Evolutionary conservation across 1,284 basidiomycete genomes (phyloP).

Genomic region (Ustilago bromivora): DNA sequence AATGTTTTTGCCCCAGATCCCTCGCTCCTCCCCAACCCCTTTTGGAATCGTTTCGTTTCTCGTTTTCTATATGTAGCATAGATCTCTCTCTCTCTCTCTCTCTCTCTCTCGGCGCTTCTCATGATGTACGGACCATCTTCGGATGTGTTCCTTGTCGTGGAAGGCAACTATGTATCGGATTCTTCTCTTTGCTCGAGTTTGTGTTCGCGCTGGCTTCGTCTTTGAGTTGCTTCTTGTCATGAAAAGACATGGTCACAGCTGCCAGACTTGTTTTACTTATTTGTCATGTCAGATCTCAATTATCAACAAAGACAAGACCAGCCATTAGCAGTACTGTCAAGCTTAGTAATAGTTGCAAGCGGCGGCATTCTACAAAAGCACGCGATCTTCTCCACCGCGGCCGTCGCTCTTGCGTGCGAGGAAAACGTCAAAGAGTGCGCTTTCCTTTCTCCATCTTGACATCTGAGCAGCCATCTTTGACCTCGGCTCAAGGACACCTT

Average conservation of each 20-base stretch:
- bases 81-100: not conserved
- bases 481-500: constrained; percentile 12
- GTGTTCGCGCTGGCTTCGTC: too few species aligned
- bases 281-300: not conserved
- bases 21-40: constrained; percentile 3
- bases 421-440: constrained; percentile 33
- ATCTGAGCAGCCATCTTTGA: constrained; percentile 28
- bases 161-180: not conserved
- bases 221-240: too few species aligned
- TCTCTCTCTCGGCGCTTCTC: not conserved
- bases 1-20: constrained; percentile 25
- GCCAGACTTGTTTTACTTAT: not conserved
- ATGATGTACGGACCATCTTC: not conserved
- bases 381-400: constrained; percentile 23
- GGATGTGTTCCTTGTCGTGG: constrained; percentile 1
- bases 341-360: constrained; percentile 17
- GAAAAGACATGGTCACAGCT: too few species aligned
- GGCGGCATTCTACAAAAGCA: constrained; percentile 18
- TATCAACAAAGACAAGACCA: too few species aligned
- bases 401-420: constrained; percentile 3
- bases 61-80: constrained; percentile 11
- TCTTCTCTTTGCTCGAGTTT: not conserved
- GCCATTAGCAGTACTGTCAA: constrained; percentile 1
- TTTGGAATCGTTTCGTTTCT: not conserved
- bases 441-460: not conserved